Percentiles rank a stretch among this genome's conserved stretches.
phyloP scores from a whole-genome alignment of 1,139 yeast species.

The Candida dubliniensis region DNA sequence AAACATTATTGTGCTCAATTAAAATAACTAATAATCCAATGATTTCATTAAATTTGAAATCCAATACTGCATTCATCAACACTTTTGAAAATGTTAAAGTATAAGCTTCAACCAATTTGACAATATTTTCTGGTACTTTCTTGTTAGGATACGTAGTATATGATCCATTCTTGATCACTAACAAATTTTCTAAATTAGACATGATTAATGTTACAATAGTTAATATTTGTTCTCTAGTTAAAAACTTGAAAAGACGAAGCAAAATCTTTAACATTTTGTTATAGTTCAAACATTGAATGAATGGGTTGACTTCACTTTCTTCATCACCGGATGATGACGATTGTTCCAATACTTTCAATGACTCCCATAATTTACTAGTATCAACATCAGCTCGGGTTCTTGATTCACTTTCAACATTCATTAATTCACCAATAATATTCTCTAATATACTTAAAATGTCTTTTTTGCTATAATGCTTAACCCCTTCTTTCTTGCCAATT shows the following conservation, averaged over 20 bases:
- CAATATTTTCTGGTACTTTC: constrained; percentile 54
- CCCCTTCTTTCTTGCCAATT: constrained; percentile 21
- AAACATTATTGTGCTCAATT: constrained; percentile 69
- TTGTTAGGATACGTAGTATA: constrained; percentile 62
- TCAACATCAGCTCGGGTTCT: constrained; percentile 62
- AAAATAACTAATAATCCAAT: constrained; percentile 76
- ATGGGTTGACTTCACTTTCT: constrained; percentile 63
- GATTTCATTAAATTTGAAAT: constrained; percentile 77
- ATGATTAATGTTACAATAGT: constrained; percentile 78
- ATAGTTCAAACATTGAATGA: constrained; percentile 78
- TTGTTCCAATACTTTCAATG: constrained; percentile 65
- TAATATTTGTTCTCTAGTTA: constrained; percentile 74
- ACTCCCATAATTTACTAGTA: constrained; percentile 69
- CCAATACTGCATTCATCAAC: constrained; percentile 81
- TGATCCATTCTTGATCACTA: constrained; percentile 76
- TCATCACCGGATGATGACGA: constrained; percentile 45
- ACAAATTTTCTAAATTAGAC: constrained; percentile 78
- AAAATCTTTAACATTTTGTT: constrained; percentile 88
- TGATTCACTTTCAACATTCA: constrained; percentile 80
- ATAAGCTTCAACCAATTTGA: constrained; percentile 75
- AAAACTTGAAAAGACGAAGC: constrained; percentile 84
- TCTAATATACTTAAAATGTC: constrained; percentile 64
- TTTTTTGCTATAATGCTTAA: constrained; percentile 39
- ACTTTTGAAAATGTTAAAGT: constrained; percentile 83
- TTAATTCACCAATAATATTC: constrained; percentile 71